phyloP scores from a whole-genome alignment of 805 yeast species.

The Saccharomycopsis babjevae region DNA sequence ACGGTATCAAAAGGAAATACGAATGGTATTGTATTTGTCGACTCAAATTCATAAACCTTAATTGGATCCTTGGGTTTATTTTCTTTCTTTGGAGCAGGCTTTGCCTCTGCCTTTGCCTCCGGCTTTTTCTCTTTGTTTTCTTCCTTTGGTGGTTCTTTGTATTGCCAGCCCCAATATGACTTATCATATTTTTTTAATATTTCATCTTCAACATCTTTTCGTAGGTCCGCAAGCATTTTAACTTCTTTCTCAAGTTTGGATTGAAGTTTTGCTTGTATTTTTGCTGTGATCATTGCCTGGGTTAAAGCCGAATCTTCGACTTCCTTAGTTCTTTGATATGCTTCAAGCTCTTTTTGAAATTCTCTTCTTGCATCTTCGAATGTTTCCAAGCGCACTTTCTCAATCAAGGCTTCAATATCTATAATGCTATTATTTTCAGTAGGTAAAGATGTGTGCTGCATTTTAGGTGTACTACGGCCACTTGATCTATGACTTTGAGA shows the following conservation, averaged over 20 bases:
- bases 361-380: conserved; percentile 12
- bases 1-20: conserved; percentile 13
- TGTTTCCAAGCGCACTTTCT: conserved; percentile 21
- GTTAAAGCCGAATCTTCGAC: conserved; percentile 12
- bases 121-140: neutral
- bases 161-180: conserved; percentile 18
- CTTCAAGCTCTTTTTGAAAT: conserved; percentile 3
- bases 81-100: neutral
- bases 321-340: neutral
- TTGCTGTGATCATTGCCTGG: conserved; percentile 17
- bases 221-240: conserved; percentile 2
- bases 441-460: neutral
- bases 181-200: conserved; percentile 17
- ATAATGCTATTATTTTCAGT: conserved; percentile 13
- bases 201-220: conserved; percentile 16
- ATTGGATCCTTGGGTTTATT: conserved; percentile 12
- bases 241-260: conserved; percentile 15
- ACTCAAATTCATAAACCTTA: conserved; percentile 9
- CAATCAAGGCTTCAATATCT: conserved; percentile 13
- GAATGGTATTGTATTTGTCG: conserved; percentile 6
- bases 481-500: conserved; percentile 7
- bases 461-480: neutral
- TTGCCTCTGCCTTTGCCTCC: neutral
- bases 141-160: neutral
- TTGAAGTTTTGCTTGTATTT: conserved; percentile 14